phyloP scores from a whole-genome alignment of 75 land plant species.

The Cupressus sempervirens region DNA sequence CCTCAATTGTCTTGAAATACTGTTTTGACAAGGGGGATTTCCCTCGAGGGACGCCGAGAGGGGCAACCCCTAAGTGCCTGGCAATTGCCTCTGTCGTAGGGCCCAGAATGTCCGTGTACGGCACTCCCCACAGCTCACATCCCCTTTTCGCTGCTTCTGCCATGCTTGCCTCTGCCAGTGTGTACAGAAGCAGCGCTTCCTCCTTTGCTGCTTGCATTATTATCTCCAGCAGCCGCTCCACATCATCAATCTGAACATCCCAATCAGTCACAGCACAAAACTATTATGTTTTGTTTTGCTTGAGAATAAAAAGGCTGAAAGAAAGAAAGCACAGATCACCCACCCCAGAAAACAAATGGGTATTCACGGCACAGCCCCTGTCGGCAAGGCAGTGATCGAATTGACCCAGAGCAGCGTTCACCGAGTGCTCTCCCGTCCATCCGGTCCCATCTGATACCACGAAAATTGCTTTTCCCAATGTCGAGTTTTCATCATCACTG shows the following conservation, averaged over 20 bases:
- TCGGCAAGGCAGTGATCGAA: conserved; percentile 86
- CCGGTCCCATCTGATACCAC: conserved; percentile 99
- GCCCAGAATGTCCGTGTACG: conserved; percentile 67
- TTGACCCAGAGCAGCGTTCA: conserved; percentile 92
- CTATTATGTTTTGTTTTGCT: background rate
- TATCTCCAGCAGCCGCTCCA: conserved; percentile 70
- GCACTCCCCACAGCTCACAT: conserved; percentile 74
- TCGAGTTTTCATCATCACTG: conserved; percentile 23
- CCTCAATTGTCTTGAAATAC: conserved; percentile 88
- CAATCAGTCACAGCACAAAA: background rate
- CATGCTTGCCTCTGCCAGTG: conserved; percentile 85
- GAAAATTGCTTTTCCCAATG: conserved; percentile 60
- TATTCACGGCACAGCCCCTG: conserved; percentile 73
- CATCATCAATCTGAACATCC: conserved; percentile 59
- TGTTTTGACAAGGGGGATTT: conserved; percentile 51
- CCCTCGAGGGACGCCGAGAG: conserved; percentile 82
- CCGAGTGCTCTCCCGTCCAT: conserved; percentile 96
- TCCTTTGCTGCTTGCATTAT: conserved; percentile 85
- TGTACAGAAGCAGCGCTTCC: conserved; percentile 76
- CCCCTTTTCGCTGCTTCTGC: conserved; percentile 84
- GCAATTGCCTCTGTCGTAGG: conserved; percentile 84
- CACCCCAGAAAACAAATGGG: conserved; percentile 94
- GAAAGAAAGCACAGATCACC: background rate
- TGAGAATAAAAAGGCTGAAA: too few species aligned
- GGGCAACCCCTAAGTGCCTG: conserved; percentile 76